Evolutionary conservation across 768 basidiomycete genomes (phyloP), one percentile per base, ranked within the genome.

Genomic region (Hericium coralloides): DNA sequence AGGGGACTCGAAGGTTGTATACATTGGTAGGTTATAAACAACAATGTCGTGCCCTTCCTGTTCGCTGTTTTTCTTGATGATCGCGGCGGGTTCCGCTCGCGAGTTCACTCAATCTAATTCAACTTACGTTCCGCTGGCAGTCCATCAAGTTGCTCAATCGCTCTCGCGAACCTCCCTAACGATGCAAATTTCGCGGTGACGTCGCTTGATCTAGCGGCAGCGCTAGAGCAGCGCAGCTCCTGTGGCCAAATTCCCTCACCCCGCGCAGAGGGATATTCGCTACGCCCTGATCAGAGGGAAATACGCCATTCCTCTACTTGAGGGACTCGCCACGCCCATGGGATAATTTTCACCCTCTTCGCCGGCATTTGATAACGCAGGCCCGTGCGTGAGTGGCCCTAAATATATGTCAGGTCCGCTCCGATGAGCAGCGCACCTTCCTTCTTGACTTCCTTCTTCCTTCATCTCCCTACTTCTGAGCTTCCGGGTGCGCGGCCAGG

Each of bases 301-400:
- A 59, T 61, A 23, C 8, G 58, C 60, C 49, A 61, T 61, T 58
- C 38, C 52, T 25, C 52, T 39, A 31, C 26, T 31, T 7, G 41
- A 17, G 15, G 5, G 49, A 7, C 49, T 23, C 20, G 15, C 15
- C 12, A 0, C 18, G 7, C 12, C 14, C 18, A 22, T 12, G 14
- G 23, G 2, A 14, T 17, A 23, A 7, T 25, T 41, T 45, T 23
- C 20, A 14, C n/a, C 6, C 9, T 26, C 10, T 37, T 20, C 17
- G 3, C 22, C 38, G 38, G 18, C 12, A 15, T 25, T 12, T 14
- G 7, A 6, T 54, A 5, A 39, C 39, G 4, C 39, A 41, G 15
- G 39, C 14, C 43, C 20, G 39, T 20, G 7, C n/a, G 18, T 17
- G 23, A 22, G 37, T 55, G 14, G 20, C 43, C 38, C 31, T 31